phyloP scores from a whole-genome alignment of 768 basidiomycete species.

The Galerina marginata region DNA sequence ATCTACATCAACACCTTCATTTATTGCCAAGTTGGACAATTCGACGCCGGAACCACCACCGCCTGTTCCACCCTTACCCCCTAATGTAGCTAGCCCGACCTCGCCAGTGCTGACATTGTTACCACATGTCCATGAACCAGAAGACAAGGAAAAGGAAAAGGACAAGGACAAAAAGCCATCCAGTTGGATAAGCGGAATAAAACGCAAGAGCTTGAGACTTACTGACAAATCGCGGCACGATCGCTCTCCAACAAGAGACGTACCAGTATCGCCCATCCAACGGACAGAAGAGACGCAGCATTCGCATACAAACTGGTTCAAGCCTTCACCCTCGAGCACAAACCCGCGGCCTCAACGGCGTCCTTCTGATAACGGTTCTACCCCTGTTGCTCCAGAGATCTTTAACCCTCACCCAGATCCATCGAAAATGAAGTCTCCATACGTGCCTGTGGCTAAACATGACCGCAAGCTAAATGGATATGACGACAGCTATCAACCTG shows the following conservation, averaged over 20 bases:
- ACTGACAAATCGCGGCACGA: slow-evolving; percentile 35
- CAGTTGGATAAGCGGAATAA: slow-evolving; percentile 51
- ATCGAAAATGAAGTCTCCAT: slow-evolving; percentile 23
- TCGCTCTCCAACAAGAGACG: slow-evolving; percentile 15
- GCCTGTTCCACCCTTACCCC: slow-evolving; percentile 32
- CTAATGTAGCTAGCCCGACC: slow-evolving; percentile 11
- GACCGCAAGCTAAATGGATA: slow-evolving; percentile 29
- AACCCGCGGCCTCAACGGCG: slow-evolving; percentile 23
- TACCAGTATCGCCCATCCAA: slow-evolving; percentile 27
- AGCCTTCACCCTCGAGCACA: slow-evolving; percentile 15
- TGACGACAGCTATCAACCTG: slow-evolving; percentile 31
- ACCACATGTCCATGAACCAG: slow-evolving; percentile 34
- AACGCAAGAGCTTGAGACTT: slow-evolving; percentile 53
- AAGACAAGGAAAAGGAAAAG: slow-evolving; percentile 41
- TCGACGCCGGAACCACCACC: slow-evolving; percentile 23
- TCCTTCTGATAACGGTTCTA: slow-evolving; percentile 22
- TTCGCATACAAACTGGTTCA: slow-evolving; percentile 29
- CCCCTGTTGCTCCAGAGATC: slow-evolving; percentile 9
- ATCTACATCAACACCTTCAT: slow-evolving; percentile 34
- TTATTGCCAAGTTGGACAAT: slow-evolving; percentile 22
- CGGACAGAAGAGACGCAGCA: slow-evolving; percentile 20
- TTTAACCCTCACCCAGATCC: slow-evolving; percentile 18
- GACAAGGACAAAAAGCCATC: slow-evolving; percentile 43
- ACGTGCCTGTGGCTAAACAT: slow-evolving; percentile 10
- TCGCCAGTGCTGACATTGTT: slow-evolving; percentile 17